A percentile compares a stretch with the other conserved stretches of the same genome.
phyloP scores from a whole-genome alignment of 23 red algal genomes.

The Cyanidium caldarium region DNA sequence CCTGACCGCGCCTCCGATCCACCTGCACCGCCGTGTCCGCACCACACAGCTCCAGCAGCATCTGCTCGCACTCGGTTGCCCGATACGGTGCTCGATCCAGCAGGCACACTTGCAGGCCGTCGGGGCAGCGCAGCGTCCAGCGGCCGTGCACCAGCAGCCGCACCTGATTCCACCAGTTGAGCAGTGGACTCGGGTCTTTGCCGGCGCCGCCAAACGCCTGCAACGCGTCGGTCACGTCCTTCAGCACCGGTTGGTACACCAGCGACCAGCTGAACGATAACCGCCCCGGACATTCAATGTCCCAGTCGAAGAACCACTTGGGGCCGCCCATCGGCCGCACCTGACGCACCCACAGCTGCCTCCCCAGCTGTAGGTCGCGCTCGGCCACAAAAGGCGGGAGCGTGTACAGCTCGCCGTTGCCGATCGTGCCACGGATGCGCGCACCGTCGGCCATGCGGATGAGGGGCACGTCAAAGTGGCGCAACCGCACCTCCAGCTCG shows the following conservation, averaged over 20 bases:
- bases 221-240: background rate
- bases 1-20: background rate
- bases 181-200: slow-evolving; percentile 5
- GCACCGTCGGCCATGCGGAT: background rate
- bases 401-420: background rate
- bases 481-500: background rate
- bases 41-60: background rate
- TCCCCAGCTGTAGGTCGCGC: background rate
- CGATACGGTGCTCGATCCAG: background rate
- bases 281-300: background rate
- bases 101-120: background rate
- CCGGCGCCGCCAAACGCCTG: slow-evolving; percentile 1
- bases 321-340: background rate
- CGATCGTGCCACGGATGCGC: background rate
- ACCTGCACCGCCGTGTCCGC: background rate
- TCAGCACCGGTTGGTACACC: background rate
- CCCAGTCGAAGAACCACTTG: background rate
- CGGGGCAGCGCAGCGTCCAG: background rate
- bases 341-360: background rate
- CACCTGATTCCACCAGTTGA: slow-evolving; percentile 10
- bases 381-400: background rate
- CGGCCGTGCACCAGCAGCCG: background rate
- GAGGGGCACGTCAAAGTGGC: background rate
- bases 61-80: background rate
- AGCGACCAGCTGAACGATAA: background rate